Evolutionary conservation across 208 protist genomes (phyloP).

Genomic region (Sergeia podlipaevii): DNA sequence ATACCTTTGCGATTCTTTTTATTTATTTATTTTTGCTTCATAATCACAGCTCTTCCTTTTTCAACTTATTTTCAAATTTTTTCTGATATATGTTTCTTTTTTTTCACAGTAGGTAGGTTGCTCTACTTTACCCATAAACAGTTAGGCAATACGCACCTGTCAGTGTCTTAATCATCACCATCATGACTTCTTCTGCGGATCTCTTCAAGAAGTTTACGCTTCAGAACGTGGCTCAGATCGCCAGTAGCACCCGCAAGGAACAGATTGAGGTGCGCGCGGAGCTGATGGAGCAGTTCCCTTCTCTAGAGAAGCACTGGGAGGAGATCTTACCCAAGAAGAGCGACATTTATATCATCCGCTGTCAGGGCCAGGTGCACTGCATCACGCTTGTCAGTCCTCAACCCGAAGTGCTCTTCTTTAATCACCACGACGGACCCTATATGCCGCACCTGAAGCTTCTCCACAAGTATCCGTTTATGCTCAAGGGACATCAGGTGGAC

Average conservation of each 20-base stretch:
- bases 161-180: neutral
- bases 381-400: constrained; percentile 90
- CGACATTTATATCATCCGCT: constrained; percentile 92
- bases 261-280: constrained; percentile 86
- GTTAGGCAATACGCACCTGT: neutral
- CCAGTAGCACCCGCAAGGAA: constrained; percentile 80
- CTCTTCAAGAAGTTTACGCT: constrained; percentile 92
- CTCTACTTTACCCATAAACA: constrained; percentile 10
- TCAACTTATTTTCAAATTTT: too few relatives aligned
- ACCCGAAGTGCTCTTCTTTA: constrained; percentile 96
- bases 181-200: constrained; percentile 39
- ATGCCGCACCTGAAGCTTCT: constrained; percentile 94
- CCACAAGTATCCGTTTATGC: constrained; percentile 97
- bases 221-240: constrained; percentile 87
- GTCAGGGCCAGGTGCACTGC: constrained; percentile 89
- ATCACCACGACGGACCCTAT: constrained; percentile 94
- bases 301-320: constrained; percentile 83
- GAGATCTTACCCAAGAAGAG: constrained; percentile 93
- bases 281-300: constrained; percentile 86
- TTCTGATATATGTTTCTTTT: constrained; percentile 1
- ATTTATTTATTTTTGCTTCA: too few relatives aligned
- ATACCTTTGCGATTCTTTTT: too few relatives aligned
- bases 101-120: constrained; percentile 1
- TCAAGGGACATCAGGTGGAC: constrained; percentile 95
- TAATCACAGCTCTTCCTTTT: too few relatives aligned